Percentiles rank a stretch among this genome's conserved stretches.
These are phyloP conservation scores for Suillus decipiens DNA, from an alignment of 768 basidiomycete species.

Conservation along the genomic window DNA sequence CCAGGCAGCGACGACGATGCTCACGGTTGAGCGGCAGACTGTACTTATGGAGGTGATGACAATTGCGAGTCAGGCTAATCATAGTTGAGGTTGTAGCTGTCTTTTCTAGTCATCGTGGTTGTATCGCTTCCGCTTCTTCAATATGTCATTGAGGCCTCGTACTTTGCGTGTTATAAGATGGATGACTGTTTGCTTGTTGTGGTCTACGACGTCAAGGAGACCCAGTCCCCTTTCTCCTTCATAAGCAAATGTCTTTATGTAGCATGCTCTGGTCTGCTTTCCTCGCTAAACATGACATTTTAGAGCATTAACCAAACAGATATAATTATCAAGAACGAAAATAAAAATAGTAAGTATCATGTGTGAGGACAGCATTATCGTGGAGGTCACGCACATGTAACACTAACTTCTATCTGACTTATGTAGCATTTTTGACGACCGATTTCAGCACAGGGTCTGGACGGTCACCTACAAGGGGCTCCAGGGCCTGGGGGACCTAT, in stretches of 20 bases:
- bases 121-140: neutral
- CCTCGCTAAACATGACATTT: neutral
- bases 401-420: no score
- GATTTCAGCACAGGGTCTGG: no score
- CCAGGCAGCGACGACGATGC: constrained; percentile 50
- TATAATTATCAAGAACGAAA: no score
- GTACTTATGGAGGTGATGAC: constrained; percentile 1
- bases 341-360: no score
- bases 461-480: no score
- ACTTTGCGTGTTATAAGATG: neutral
- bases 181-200: neutral
- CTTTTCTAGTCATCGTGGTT: neutral
- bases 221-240: neutral
- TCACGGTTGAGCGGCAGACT: constrained; percentile 77
- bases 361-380: no score
- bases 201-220: neutral
- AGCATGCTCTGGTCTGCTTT: no score
- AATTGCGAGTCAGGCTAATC: neutral
- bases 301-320: no score
- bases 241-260: neutral
- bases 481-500: no score
- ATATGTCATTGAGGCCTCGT: neutral
- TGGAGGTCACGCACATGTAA: no score
- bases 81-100: neutral
- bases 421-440: no score